Percentiles rank a stretch among this genome's conserved stretches.
Conservation (phyloP, 2,329 filamentous ascomycete species). For the Colletotrichum salicis region DNA sequence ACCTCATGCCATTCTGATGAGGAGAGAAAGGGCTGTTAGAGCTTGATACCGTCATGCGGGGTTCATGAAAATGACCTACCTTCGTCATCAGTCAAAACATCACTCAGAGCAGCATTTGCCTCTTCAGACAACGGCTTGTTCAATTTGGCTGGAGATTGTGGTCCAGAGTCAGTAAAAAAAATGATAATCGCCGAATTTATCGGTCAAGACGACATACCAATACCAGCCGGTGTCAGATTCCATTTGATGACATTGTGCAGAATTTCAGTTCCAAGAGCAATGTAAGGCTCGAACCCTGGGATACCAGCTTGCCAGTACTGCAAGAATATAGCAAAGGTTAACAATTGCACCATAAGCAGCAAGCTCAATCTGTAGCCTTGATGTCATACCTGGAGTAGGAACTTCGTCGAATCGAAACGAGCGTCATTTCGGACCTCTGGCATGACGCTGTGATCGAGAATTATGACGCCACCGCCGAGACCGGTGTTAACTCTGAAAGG, state of each 20-base stretch:
- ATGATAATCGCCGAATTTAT: background rate
- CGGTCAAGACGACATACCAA: background rate
- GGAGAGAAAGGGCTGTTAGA: background rate
- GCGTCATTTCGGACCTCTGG: slow-evolving; percentile 21
- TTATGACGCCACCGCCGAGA: slow-evolving; percentile 18
- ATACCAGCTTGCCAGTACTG: slow-evolving; percentile 30
- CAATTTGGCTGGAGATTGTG: slow-evolving; percentile 5
- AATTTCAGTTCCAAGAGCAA: slow-evolving; percentile 20
- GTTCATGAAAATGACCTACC: background rate
- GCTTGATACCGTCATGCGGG: background rate
- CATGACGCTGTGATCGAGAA: slow-evolving; percentile 11
- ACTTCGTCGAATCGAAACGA: slow-evolving; percentile 22
- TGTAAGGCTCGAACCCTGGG: slow-evolving; percentile 16
- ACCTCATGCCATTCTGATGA: slow-evolving; percentile 35
- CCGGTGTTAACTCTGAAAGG: slow-evolving; percentile 26
- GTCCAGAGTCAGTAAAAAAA: background rate
- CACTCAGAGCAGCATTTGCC: slow-evolving; percentile 9
- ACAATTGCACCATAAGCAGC: background rate
- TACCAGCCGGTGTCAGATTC: slow-evolving; percentile 19
- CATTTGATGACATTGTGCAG: slow-evolving; percentile 31
- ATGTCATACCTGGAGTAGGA: slow-evolving; percentile 10
- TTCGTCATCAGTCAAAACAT: slow-evolving; percentile 9
- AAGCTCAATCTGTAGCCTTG: background rate
- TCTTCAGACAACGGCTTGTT: slow-evolving; percentile 17
- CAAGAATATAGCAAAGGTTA: background rate